Evolutionary conservation across 202 grass and related monocot genomes (phyloP).

Genomic region (Elaeis oleifera): DNA sequence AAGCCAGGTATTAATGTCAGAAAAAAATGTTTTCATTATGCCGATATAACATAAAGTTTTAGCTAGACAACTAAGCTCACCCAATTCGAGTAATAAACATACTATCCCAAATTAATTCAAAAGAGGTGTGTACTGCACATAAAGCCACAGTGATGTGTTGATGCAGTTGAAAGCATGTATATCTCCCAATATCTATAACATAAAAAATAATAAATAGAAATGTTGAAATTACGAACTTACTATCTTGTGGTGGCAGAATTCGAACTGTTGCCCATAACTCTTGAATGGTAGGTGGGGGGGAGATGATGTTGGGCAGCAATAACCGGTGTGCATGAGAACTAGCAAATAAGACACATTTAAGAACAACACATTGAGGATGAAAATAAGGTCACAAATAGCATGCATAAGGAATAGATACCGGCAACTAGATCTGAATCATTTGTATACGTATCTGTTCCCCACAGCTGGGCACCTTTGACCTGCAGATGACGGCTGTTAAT

Average conservation of each 20-base stretch:
- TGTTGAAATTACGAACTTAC: conserved; percentile 26
- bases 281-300: conserved; percentile 73
- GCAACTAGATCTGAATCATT: conserved; percentile 98
- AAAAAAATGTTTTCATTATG: too few species aligned
- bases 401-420: conserved; percentile 37
- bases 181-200: too few species aligned
- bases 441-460: conserved; percentile 84
- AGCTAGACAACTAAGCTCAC: too few species aligned
- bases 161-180: too few species aligned
- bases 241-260: conserved; percentile 67
- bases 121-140: too few species aligned
- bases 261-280: conserved; percentile 68
- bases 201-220: too few species aligned
- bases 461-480: conserved; percentile 88
- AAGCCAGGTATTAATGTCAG: too few species aligned
- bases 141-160: too few species aligned
- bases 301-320: conserved; percentile 79
- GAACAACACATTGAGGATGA: conserved; percentile 15
- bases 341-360: conserved; percentile 17
- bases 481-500: conserved; percentile 13
- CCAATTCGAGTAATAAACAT: too few species aligned
- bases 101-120: too few species aligned
- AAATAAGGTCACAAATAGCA: conserved; percentile 12
- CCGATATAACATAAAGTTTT: too few species aligned
- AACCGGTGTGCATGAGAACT: conserved; percentile 98